Base-by-base conservation (phyloP, 768 basidiomycete species). In the Tricholoma flavovirens region DNA sequence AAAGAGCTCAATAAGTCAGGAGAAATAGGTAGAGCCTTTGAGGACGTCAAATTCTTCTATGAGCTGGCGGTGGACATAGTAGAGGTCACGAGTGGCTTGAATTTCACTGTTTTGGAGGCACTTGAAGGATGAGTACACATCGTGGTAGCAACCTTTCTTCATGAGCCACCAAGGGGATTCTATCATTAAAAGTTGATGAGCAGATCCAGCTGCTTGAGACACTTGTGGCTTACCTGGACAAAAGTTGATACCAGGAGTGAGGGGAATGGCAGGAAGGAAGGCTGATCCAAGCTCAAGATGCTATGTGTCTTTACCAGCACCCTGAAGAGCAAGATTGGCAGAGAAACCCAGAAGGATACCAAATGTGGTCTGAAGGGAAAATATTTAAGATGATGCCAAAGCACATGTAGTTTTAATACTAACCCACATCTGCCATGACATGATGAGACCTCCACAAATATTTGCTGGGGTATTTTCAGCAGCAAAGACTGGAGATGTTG, bases 351-450 rank as follows among this genome's bases (percentile, higher is more conserved):
- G 56, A 72, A 84, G 80, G 69, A 93, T 90, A 56, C 91, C 91
- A 64, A 92, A 92, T 0, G 88, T 90, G 2, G 89, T 91, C 77
- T 77, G 32, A 19, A 26, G 11, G 22, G 12, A 4, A 54, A 17
- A 59, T 26, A 51, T 33, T 45, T n/a, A n/a, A 53, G 35, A 53
- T 24, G 53, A 54, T 12, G 14, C 15, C 8, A 11, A 15, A 26
- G 24, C 40, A 30, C 15, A 38, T 21, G 17, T 26, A 38, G 17
- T 10, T n/a, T 56, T 12, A 15, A n/a, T 51, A 69, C 73, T 63
- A 38, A 75, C 78, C 90, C 90, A 93, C 74, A 90, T 77, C 69
- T 92, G 90, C 91, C 93, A 95, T 65, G 83, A 88, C 92, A 94
- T 95, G 56, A 93, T 90, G 29, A 95, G 81, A 1, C 86, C 93